phyloP scores from a whole-genome alignment of 345 rosid species.

The Ceriops tagal region DNA sequence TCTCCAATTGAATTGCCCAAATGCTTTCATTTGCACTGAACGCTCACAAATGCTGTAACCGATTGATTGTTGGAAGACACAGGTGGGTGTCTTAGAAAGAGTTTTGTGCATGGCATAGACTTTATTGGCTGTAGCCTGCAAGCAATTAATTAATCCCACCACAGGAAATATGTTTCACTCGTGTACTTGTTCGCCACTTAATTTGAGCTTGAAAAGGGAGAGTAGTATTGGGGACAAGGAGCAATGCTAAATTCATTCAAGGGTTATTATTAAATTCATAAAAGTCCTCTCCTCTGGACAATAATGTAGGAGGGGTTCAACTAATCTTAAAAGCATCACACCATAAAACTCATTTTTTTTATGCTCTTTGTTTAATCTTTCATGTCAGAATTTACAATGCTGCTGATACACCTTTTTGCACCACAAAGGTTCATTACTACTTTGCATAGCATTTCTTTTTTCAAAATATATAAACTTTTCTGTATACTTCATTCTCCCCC shows the following conservation, averaged over 20 bases:
- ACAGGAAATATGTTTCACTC: slow-evolving; percentile 14
- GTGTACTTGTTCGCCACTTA: slow-evolving; percentile 65
- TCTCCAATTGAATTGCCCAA: not conserved
- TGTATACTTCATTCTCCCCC: not conserved
- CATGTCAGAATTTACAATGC: not conserved
- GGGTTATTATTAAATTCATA: slow-evolving; percentile 23
- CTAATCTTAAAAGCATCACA: slow-evolving; percentile 32
- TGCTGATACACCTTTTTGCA: slow-evolving; percentile 10
- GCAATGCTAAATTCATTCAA: slow-evolving; percentile 26
- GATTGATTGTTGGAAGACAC: slow-evolving; percentile 7
- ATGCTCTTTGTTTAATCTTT: slow-evolving; percentile 2
- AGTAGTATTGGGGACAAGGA: slow-evolving; percentile 33
- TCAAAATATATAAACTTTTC: not conserved
- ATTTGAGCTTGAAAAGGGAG: not conserved
- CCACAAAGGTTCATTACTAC: not conserved
- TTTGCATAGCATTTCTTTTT: not conserved
- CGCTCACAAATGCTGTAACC: not conserved
- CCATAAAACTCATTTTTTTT: not conserved
- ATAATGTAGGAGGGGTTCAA: slow-evolving; percentile 16
- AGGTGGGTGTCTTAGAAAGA: slow-evolving; percentile 22
- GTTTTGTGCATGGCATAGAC: slow-evolving; percentile 30
- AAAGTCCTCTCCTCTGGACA: slow-evolving; percentile 3
- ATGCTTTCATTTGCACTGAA: not conserved
- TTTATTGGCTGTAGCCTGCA: not conserved
- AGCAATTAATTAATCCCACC: slow-evolving; percentile 35